Percentiles rank a stretch among this genome's conserved stretches.
phyloP scores from a whole-genome alignment of 2,329 filamentous ascomycete species.

The Colletotrichum falcatum region DNA sequence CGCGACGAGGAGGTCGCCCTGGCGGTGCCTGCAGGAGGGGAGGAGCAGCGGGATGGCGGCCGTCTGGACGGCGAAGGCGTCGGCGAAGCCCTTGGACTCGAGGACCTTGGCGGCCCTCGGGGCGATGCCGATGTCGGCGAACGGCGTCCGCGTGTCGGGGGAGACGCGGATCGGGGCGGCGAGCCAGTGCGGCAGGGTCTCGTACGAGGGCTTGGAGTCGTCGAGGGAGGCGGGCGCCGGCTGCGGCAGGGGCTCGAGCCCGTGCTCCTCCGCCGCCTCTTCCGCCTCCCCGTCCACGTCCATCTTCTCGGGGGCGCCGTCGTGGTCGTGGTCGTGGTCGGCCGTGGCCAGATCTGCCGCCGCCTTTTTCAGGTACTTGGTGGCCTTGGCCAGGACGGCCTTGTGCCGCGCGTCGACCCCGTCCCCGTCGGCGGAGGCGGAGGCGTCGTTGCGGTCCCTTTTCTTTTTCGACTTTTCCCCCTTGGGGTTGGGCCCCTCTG shows the following conservation, averaged over 20 bases:
- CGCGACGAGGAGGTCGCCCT: constrained; percentile 87
- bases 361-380: constrained; percentile 65
- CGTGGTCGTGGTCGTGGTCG: too few species aligned
- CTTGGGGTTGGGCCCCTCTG: constrained; percentile 28
- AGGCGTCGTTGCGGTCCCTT: neutral
- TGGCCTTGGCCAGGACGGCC: constrained; percentile 65
- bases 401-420: constrained; percentile 57
- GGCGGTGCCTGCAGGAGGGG: constrained; percentile 68
- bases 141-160: constrained; percentile 69
- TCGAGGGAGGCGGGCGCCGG: constrained; percentile 72
- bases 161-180: constrained; percentile 78
- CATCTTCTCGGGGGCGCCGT: constrained; percentile 48
- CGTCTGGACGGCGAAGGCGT: constrained; percentile 84
- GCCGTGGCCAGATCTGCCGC: constrained; percentile 55
- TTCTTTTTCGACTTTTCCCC: constrained; percentile 46
- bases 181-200: constrained; percentile 85
- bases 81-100: constrained; percentile 73
- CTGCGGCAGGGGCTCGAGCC: constrained; percentile 85
- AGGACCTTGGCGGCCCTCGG: constrained; percentile 71
- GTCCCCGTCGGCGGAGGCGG: constrained; percentile 42
- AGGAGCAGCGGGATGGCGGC: constrained; percentile 84
- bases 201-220: constrained; percentile 73
- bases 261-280: constrained; percentile 67
- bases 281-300: constrained; percentile 47
- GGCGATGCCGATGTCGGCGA: constrained; percentile 72